Evolutionary conservation across 805 yeast species (phyloP), one percentile per base, ranked within the genome.

Genomic region (Ogataea philodendri): DNA sequence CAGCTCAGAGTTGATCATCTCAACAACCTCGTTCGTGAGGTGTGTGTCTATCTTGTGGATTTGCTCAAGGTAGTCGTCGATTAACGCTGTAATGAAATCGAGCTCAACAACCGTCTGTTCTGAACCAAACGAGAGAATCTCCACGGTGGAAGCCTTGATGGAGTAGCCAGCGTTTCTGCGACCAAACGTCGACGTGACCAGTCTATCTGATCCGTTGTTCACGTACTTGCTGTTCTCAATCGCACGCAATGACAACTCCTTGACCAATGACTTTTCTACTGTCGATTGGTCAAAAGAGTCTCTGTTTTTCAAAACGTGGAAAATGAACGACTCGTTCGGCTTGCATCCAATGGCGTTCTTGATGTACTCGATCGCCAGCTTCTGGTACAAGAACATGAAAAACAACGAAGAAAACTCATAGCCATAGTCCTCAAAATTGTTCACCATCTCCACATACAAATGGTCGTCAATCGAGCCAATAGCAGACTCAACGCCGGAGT

Each of bases 61-160:
- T 30, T 51, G 41, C 27, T 49, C 65, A 35, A 84, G 60, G 19
- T 80, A 69, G 9, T 67, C 63, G 32, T 70, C 70, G 31, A 84
- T 68, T 16, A 74, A 50, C 3, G 65, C 56, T 21, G 67, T 59
- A 20, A 78, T 69, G 4, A 61, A 57, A 0, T 65, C 66, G n/a
- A 66, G 49, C 11, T 68, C 67, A 22, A 73, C 62, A 25, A 66
- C 59, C 15, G 72, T 74, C 15, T 70, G 61, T 18, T 68, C 57
- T 36, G 69, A 63, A 7, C 83, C 81, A 13, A 76, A 70, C 5
- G 78, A 70, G 6, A 84, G 67, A n/a, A 80, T 69, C 52, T 82
- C 81, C 21, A 84, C 60, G 15, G 75, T 72, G 35, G 42, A 40
- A 4, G 55, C 49, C 29, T 39, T 42, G 26, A 54, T 42, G 10